These are phyloP conservation scores for Simmondsia chinensis DNA, from an alignment of 148 eudicot genomes.

Conservation along the genomic window DNA sequence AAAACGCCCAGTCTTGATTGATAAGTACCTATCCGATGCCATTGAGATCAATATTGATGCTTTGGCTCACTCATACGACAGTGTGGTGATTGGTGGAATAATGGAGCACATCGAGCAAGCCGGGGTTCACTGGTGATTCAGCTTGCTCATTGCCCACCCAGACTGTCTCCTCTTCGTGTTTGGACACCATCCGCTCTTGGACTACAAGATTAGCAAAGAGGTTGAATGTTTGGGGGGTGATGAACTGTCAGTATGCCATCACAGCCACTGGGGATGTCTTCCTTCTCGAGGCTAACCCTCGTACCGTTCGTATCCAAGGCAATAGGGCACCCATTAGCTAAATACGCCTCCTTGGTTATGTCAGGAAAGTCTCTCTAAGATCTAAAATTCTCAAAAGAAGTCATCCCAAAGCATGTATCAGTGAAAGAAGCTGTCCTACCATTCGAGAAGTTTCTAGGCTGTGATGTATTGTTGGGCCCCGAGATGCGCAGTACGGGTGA, in stretches of 20 bases:
- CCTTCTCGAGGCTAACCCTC: conserved; percentile 96
- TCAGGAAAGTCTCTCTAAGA: conserved; percentile 85
- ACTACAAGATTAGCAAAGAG: conserved; percentile 76
- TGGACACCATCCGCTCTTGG: conserved; percentile 86
- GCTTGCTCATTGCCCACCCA: conserved; percentile 89
- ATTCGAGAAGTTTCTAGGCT: conserved; percentile 87
- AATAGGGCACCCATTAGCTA: conserved; percentile 93
- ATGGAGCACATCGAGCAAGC: conserved; percentile 99
- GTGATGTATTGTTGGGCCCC: conserved; percentile 86
- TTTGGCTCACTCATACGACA: conserved; percentile 68
- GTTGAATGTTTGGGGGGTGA: conserved; percentile 79
- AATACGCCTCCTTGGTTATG: conserved; percentile 92
- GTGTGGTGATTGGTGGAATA: conserved; percentile 96
- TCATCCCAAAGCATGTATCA: conserved; percentile 80
- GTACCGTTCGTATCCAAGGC: conserved; percentile 98
- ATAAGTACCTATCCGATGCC: conserved; percentile 79
- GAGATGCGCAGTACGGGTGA: conserved; percentile 99
- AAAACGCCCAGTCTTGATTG: conserved; percentile 79
- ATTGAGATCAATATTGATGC: conserved; percentile 86
- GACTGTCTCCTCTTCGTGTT: conserved; percentile 50
- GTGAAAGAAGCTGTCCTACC: conserved; percentile 97
- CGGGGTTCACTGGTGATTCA: conserved; percentile 94
- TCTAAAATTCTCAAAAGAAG: conserved; percentile 62
- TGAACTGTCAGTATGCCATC: conserved; percentile 98
- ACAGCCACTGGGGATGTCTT: conserved; percentile 74